A percentile compares a stretch with the other conserved stretches of the same genome.
Evolutionary conservation across 495 filamentous ascomycete genomes (phyloP).

Genomic region (Penicillium coprophilum): DNA sequence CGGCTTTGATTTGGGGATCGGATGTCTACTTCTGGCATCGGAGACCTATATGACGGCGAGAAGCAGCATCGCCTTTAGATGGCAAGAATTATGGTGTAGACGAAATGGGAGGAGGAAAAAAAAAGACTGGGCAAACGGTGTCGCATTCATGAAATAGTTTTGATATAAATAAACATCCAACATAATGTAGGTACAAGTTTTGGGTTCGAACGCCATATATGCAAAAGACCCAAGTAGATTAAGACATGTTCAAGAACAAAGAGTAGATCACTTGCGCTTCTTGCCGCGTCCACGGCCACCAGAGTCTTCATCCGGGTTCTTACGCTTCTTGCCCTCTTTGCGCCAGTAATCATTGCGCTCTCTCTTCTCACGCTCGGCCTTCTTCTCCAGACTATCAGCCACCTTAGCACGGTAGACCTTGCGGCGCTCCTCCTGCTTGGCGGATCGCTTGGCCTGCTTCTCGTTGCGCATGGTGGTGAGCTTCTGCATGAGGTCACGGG

Average conservation of each 20-base stretch:
- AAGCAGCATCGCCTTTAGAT: not conserved
- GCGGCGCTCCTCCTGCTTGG: slow-evolving; percentile 81
- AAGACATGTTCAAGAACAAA: slow-evolving; percentile 24
- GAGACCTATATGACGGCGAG: slow-evolving; percentile 6
- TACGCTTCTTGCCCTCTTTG: slow-evolving; percentile 92
- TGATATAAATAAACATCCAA: slow-evolving; percentile 7
- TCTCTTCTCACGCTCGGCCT: slow-evolving; percentile 76
- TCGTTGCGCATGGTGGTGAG: slow-evolving; percentile 89
- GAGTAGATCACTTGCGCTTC: slow-evolving; percentile 52
- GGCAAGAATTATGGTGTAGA: not conserved
- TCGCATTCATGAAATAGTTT: not conserved
- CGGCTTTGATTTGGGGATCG: not conserved
- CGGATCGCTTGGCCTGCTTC: slow-evolving; percentile 74
- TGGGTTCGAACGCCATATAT: slow-evolving; percentile 32
- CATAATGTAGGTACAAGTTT: slow-evolving; percentile 19
- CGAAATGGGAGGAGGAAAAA: not conserved
- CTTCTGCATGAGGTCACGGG: slow-evolving; percentile 89
- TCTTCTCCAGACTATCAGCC: slow-evolving; percentile 76
- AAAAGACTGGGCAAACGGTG: not conserved
- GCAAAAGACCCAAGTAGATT: slow-evolving; percentile 20
- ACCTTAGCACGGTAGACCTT: slow-evolving; percentile 77
- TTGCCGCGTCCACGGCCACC: slow-evolving; percentile 71
- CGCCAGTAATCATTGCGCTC: slow-evolving; percentile 93
- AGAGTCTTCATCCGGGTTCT: slow-evolving; percentile 55
- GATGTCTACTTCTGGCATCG: not conserved